Evolutionary conservation across 768 basidiomycete species (phyloP).

Genomic region (Suillus subalutaceus): DNA sequence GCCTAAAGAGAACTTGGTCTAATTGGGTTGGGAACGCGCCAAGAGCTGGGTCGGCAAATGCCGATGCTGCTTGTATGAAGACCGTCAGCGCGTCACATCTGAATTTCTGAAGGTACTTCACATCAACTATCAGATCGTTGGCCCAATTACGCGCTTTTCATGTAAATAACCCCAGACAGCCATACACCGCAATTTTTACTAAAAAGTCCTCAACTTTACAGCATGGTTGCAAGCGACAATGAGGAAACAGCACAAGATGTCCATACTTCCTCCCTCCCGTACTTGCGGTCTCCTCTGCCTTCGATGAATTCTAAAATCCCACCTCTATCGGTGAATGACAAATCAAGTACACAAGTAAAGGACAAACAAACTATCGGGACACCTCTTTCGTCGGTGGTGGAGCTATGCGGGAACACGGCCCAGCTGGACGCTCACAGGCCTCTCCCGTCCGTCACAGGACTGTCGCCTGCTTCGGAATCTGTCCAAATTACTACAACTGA

Average conservation of each 20-base stretch:
- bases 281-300: slow-evolving; percentile 16
- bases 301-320: slow-evolving; percentile 14
- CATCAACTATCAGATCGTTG: slow-evolving; percentile 7
- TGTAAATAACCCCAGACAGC: not conserved
- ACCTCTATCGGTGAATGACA: slow-evolving; percentile 22
- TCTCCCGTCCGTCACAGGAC: slow-evolving; percentile 33
- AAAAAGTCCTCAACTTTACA: slow-evolving; percentile 23
- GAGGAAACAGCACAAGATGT: slow-evolving; percentile 28
- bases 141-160: not conserved
- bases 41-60: not conserved
- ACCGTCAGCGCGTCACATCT: not conserved
- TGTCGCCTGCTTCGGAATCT: slow-evolving; percentile 52
- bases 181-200: slow-evolving; percentile 13
- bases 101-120: not conserved
- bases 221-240: slow-evolving; percentile 33
- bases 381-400: slow-evolving; percentile 16
- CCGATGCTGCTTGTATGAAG: not conserved
- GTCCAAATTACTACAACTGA: slow-evolving; percentile 51
- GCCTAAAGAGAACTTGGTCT: not conserved
- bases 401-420: slow-evolving; percentile 27
- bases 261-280: slow-evolving; percentile 11
- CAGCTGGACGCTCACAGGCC: slow-evolving; percentile 26
- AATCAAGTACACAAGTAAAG: slow-evolving; percentile 52
- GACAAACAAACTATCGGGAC: slow-evolving; percentile 34
- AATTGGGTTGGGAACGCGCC: too few species aligned